Evolutionary conservation across 805 yeast species (phyloP).

Genomic region (Candida nemodendra): DNA sequence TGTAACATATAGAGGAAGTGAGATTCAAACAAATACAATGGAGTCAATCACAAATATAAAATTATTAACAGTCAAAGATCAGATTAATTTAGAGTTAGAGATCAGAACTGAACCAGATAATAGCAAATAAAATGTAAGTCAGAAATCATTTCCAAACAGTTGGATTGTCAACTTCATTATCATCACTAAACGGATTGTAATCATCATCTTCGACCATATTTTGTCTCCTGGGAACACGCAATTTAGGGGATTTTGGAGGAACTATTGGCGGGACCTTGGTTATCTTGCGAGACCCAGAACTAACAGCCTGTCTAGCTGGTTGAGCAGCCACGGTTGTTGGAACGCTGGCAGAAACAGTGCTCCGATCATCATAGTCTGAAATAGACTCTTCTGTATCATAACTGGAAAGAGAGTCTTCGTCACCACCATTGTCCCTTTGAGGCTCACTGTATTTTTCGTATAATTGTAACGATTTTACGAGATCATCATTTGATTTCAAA

Average conservation of each 20-base stretch:
- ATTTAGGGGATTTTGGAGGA: slow-evolving; percentile 24
- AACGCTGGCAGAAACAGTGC: slow-evolving; percentile 1
- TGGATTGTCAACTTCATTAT: slow-evolving; percentile 28
- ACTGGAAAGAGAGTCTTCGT: slow-evolving; percentile 40
- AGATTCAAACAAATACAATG: too few species aligned
- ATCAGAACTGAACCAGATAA: too few species aligned
- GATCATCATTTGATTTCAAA: slow-evolving; percentile 85
- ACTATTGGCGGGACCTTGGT: slow-evolving; percentile 28
- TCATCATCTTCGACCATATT: slow-evolving; percentile 14
- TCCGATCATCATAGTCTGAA: slow-evolving; percentile 6
- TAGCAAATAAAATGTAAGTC: too few species aligned
- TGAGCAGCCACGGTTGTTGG: slow-evolving; percentile 1
- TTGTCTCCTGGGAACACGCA: slow-evolving; percentile 7
- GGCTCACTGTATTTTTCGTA: slow-evolving; percentile 60
- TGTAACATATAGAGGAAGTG: too few species aligned
- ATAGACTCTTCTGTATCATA: slow-evolving; percentile 34
- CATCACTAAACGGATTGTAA: slow-evolving; percentile 35
- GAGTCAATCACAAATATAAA: too few species aligned
- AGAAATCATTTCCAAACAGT: slow-evolving; percentile 27
- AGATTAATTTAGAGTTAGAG: too few species aligned
- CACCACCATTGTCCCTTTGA: slow-evolving; percentile 41
- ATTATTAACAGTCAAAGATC: too few species aligned
- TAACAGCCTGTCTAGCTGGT: background rate
- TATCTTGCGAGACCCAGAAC: background rate
- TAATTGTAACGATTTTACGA: slow-evolving; percentile 67